These are phyloP conservation scores for Monosporascus sp. DNA, from an alignment of 2,329 filamentous ascomycete genomes.

Conservation along the genomic window DNA sequence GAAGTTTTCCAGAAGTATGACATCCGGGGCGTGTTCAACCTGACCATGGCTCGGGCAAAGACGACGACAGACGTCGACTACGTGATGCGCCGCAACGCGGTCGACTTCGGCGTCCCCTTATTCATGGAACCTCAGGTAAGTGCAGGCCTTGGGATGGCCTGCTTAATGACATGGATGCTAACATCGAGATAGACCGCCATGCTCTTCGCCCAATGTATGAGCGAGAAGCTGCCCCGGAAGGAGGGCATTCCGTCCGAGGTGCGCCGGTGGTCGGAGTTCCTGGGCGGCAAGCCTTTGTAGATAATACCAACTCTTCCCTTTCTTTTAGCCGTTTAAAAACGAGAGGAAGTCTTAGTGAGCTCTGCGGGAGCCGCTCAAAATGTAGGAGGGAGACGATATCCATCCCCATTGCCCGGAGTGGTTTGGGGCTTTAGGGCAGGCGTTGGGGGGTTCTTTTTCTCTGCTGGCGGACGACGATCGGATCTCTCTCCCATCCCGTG, in stretches of 20 bases:
- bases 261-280: slow-evolving; percentile 90
- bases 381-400: background rate
- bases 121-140: slow-evolving; percentile 98
- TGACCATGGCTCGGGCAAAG: slow-evolving; percentile 78
- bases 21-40: slow-evolving; percentile 92
- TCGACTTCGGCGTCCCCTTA: slow-evolving; percentile 94
- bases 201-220: slow-evolving; percentile 96
- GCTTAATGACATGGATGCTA: background rate
- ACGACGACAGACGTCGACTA: slow-evolving; percentile 90
- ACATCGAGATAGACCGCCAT: slow-evolving; percentile 67
- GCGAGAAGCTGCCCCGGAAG: slow-evolving; percentile 81
- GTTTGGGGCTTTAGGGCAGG: background rate
- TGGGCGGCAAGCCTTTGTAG: slow-evolving; percentile 78
- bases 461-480: too few species aligned
- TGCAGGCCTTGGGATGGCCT: slow-evolving; percentile 7
- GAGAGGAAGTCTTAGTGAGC: too few species aligned
- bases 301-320: slow-evolving; percentile 9
- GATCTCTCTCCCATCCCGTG: too few species aligned
- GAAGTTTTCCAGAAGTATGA: slow-evolving; percentile 97
- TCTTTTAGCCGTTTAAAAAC: too few species aligned
- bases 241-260: slow-evolving; percentile 91
- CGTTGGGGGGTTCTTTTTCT: background rate
- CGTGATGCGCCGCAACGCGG: slow-evolving; percentile 95
- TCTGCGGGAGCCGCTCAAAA: background rate
- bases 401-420: background rate